Conservation (phyloP, 2,329 filamentous ascomycete genomes). For the Cordyceps farinosa region DNA sequence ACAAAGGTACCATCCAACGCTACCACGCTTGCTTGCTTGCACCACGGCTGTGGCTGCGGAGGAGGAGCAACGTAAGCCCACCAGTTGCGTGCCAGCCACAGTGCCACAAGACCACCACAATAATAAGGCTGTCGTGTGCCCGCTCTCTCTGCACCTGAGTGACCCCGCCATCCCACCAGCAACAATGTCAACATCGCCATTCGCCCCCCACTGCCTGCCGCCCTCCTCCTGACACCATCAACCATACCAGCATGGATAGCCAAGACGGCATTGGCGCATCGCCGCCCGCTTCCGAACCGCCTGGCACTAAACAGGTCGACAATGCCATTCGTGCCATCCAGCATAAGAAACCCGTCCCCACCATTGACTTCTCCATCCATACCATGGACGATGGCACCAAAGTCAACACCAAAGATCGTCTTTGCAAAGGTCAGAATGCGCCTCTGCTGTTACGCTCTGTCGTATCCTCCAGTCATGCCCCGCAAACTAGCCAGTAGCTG, state of each 20-base stretch:
- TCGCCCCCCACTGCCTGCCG: neutral
- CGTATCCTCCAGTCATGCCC: neutral
- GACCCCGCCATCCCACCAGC: neutral
- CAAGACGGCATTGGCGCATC: constrained; percentile 38
- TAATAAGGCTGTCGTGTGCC: constrained; percentile 15
- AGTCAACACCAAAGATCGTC: constrained; percentile 91
- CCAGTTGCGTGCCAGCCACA: neutral
- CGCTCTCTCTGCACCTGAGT: neutral
- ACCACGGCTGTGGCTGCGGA: neutral
- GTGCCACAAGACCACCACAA: neutral
- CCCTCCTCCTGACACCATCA: constrained; percentile 2
- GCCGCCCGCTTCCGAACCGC: constrained; percentile 38
- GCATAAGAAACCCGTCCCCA: constrained; percentile 91
- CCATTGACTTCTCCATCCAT: constrained; percentile 98
- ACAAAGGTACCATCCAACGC: neutral
- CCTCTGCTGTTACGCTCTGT: neutral
- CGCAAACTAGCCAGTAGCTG: constrained; percentile 6
- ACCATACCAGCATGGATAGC: neutral
- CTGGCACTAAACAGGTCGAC: constrained; percentile 65
- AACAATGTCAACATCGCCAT: constrained; percentile 5
- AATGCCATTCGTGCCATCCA: constrained; percentile 88
- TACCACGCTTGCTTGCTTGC: neutral
- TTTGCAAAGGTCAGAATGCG: constrained; percentile 82
- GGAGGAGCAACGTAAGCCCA: constrained; percentile 1
- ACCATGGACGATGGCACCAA: constrained; percentile 96